A percentile compares a stretch with the other conserved stretches of the same genome.
phyloP scores from a whole-genome alignment of 2,329 filamentous ascomycete species.

The Gaeumannomyces tritici region DNA sequence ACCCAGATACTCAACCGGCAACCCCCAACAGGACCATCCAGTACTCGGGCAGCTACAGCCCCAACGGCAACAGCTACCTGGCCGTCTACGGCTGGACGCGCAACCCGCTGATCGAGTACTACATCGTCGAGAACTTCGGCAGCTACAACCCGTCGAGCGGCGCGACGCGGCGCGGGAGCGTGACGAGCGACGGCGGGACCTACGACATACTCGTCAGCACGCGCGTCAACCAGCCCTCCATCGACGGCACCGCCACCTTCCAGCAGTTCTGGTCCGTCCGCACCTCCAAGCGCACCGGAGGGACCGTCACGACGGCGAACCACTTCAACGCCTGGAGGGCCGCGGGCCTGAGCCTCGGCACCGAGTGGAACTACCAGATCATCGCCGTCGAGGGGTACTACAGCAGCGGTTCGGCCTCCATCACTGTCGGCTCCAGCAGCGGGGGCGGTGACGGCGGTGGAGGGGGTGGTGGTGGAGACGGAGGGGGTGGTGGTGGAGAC shows the following conservation, averaged over 20 bases:
- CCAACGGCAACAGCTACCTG: conserved; percentile 32
- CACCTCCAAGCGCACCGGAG: conserved; percentile 31
- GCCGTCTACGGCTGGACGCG: conserved; percentile 26
- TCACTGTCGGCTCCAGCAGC: conserved; percentile 17
- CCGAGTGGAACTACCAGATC: conserved; percentile 37
- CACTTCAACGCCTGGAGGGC: conserved; percentile 43
- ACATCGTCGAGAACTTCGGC: conserved; percentile 24
- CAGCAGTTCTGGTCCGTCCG: conserved; percentile 41
- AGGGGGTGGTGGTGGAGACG: too few relatives aligned
- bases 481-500: too few relatives aligned
- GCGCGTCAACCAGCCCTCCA: conserved; percentile 32
- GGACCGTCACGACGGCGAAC: conserved; percentile 36
- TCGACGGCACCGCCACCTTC: conserved; percentile 36
- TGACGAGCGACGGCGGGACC: conserved; percentile 20
- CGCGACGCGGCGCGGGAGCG: conserved; percentile 19
- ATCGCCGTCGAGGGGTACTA: conserved; percentile 42
- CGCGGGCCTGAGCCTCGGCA: conserved; percentile 34
- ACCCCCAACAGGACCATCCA: conserved; percentile 20
- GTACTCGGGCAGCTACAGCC: conserved; percentile 36
- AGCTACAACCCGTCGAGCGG: conserved; percentile 18
- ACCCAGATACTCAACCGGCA: too few relatives aligned
- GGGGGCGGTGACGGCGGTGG: too few relatives aligned
- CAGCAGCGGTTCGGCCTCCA: conserved; percentile 34
- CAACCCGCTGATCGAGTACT: conserved; percentile 28
- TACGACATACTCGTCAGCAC: conserved; percentile 25